Conservation (phyloP, 2,329 filamentous ascomycete genomes). For the Fusarium beomiforme region DNA sequence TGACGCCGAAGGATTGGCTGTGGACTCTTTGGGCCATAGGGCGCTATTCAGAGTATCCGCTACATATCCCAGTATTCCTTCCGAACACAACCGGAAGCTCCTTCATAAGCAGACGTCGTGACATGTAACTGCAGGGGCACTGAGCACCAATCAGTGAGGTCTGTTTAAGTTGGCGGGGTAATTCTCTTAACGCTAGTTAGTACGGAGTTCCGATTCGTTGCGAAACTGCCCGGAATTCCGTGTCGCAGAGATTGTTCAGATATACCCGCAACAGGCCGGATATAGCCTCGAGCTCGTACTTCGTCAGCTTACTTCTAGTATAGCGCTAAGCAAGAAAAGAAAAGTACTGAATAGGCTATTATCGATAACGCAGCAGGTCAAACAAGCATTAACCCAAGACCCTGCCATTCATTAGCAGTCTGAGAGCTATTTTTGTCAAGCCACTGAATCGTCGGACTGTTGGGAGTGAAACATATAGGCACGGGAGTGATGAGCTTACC, state of each 20-base stretch:
- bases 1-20: neutral
- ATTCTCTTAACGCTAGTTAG: neutral
- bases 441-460: too few relatives aligned
- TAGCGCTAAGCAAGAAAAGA: neutral
- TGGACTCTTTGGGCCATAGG: too few relatives aligned
- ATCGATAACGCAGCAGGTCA: too few relatives aligned
- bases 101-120: neutral
- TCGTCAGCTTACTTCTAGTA: accelerated
- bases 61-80: neutral
- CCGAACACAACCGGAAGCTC: neutral
- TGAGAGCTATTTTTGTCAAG: too few relatives aligned
- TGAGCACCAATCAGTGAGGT: neutral
- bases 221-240: accelerated
- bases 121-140: neutral
- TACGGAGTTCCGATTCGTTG: neutral
- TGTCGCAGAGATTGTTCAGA: too few relatives aligned
- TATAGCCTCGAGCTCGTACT: accelerated
- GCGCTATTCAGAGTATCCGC: neutral
- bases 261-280: neutral
- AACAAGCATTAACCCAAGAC: too few relatives aligned
- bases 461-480: too few relatives aligned
- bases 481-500: too few relatives aligned
- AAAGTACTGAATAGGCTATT: neutral
- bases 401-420: too few relatives aligned
- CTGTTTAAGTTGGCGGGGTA: neutral